These are phyloP conservation scores for Bipolaris gigantea DNA, from an alignment of 2,329 filamentous ascomycete genomes.

Conservation along the genomic window DNA sequence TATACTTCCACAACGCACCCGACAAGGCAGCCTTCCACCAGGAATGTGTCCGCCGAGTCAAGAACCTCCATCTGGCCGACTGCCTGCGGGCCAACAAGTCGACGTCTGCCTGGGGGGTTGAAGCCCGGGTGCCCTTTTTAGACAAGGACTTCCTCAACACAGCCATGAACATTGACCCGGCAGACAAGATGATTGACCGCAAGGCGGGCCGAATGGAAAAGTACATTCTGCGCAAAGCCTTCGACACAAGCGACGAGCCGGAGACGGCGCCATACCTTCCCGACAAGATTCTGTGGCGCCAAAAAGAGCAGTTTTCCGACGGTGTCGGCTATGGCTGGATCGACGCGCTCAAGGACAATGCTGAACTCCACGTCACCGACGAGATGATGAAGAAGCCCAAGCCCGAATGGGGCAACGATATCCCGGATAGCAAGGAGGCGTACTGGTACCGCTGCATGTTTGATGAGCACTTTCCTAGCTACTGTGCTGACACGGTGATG, in stretches of 20 bases:
- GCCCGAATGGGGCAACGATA: constrained; percentile 89
- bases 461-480: constrained; percentile 94
- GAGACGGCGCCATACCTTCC: constrained; percentile 84
- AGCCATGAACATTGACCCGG: constrained; percentile 89
- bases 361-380: constrained; percentile 85
- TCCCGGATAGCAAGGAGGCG: constrained; percentile 96
- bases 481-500: constrained; percentile 90
- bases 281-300: constrained; percentile 92
- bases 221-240: constrained; percentile 96
- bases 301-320: constrained; percentile 99
- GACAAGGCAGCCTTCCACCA: constrained; percentile 91
- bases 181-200: constrained; percentile 82
- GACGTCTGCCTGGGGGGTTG: constrained; percentile 94
- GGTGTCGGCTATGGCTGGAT: constrained; percentile 99
- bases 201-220: constrained; percentile 89
- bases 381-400: constrained; percentile 99
- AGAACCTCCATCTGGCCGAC: constrained; percentile 95
- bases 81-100: constrained; percentile 99
- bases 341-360: constrained; percentile 92
- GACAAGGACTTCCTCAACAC: constrained; percentile 96
- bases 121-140: constrained; percentile 96
- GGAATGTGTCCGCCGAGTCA: constrained; percentile 90
- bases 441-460: constrained; percentile 99
- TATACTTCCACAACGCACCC: constrained; percentile 96
- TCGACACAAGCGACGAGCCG: constrained; percentile 88